Evolutionary conservation across 495 filamentous ascomycete genomes (phyloP), one percentile per base, ranked within the genome.

Genomic region (Xylaria intraflava): DNA sequence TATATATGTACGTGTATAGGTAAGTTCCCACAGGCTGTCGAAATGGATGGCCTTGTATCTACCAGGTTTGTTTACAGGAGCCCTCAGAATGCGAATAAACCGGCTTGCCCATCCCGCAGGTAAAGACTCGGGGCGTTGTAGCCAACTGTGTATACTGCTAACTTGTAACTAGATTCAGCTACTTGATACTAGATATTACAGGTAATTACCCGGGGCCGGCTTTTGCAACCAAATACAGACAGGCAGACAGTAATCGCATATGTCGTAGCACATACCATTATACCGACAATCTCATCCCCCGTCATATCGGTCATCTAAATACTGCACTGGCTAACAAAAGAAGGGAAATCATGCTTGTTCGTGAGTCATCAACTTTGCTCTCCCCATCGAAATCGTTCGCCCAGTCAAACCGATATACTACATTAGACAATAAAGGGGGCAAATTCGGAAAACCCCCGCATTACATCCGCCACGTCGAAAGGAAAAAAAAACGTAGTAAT

Each of bases 381-480:
- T 35, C 29, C 26, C 26, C 48, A 49, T 40, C 29, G 23, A n/a
- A 36, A 23, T 7, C 23, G 38, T 30, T 40, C 27, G 19, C 16
- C 52, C 9, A 20, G 27, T 35, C 45, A 9, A n/a, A 49, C 44
- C 33, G 17, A 49, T 49, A 55, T 41, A 38, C 35, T 55, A 49
- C 44, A 55, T 48, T 55, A 55, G 35, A 49, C 52, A 55, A 55
- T 55, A 49, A 47, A 49, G 19, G 44, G n/a, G 35, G 35, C 35
- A 38, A 3, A n/a, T n/a, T n/a, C 50, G n/a, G 36, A 14, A 44
- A 26, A 31, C 23, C 8, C 36, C 26, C n/a, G 16, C 6, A 49
- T 35, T 43, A 49, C 20, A 46, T 24, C 52, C 41, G 44, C n/a
- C 41, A 22, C 16, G 22, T 53, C n/a, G 24, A 49, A 12, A 39